A percentile compares a stretch with the other conserved stretches of the same genome.
Conservation (phyloP, 1,284 basidiomycete species). For the Rhodotorula mucilaginosa region DNA sequence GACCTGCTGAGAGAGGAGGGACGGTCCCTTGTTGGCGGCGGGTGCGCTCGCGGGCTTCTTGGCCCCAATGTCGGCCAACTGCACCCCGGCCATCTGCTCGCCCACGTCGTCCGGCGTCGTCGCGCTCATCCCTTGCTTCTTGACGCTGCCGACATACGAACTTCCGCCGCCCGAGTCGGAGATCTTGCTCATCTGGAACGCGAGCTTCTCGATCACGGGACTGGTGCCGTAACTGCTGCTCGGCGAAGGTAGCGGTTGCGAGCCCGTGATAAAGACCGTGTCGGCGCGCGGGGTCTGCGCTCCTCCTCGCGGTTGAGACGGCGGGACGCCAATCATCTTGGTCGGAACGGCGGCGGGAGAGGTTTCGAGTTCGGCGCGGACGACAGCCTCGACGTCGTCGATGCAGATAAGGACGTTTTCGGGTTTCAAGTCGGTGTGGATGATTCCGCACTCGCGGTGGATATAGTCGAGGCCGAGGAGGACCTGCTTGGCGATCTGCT, state of each 20-base stretch:
- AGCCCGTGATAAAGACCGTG: slow-evolving; percentile 84
- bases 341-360: slow-evolving; percentile 60
- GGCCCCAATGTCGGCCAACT: slow-evolving; percentile 62
- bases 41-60: slow-evolving; percentile 56
- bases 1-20: slow-evolving; percentile 71
- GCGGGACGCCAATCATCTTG: slow-evolving; percentile 90
- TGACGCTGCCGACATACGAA: slow-evolving; percentile 35
- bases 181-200: slow-evolving; percentile 82
- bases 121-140: slow-evolving; percentile 47
- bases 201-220: slow-evolving; percentile 84
- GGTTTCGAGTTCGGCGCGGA: slow-evolving; percentile 75
- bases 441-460: slow-evolving; percentile 81
- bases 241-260: slow-evolving; percentile 81
- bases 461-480: slow-evolving; percentile 95
- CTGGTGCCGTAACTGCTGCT: slow-evolving; percentile 69
- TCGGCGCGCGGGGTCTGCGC: slow-evolving; percentile 93
- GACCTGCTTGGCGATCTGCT: slow-evolving; percentile 96
- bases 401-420: slow-evolving; percentile 98
- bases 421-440: slow-evolving; percentile 77
- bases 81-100: slow-evolving; percentile 63
- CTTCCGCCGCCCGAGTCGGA: slow-evolving; percentile 40
- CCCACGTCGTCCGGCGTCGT: slow-evolving; percentile 57
- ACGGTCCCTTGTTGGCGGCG: slow-evolving; percentile 62
- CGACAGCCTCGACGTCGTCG: slow-evolving; percentile 93
- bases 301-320: slow-evolving; percentile 89